Conservation (phyloP, 352 stramenopile species). For the Aphanomyces stellatus region DNA sequence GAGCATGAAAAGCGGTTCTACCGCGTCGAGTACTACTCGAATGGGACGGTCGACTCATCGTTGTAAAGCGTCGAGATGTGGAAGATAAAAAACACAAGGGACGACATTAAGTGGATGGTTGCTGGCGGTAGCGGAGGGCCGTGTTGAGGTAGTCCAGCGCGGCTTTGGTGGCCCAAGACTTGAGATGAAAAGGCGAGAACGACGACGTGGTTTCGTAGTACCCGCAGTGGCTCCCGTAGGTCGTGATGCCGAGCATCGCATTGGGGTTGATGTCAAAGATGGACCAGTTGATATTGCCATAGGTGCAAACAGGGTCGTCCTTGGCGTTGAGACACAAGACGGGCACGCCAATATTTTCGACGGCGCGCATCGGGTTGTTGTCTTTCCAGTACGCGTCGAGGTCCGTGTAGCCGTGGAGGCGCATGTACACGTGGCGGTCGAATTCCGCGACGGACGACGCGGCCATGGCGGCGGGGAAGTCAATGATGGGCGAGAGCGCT, state of each 20-base stretch:
- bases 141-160: conserved; percentile 56
- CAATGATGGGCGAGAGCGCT: conserved; percentile 36
- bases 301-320: conserved; percentile 68
- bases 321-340: conserved; percentile 67
- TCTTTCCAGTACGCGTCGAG: conserved; percentile 54
- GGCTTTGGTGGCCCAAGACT: conserved; percentile 52
- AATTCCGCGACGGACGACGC: conserved; percentile 57
- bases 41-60: conserved; percentile 29
- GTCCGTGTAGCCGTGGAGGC: conserved; percentile 61
- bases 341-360: conserved; percentile 43
- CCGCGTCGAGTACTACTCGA: conserved; percentile 45
- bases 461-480: conserved; percentile 36
- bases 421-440: conserved; percentile 71
- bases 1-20: conserved; percentile 37
- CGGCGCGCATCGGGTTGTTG: conserved; percentile 69
- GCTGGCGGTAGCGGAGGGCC: conserved; percentile 36
- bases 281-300: conserved; percentile 58
- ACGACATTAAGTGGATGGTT: not conserved
- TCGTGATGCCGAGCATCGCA: conserved; percentile 45
- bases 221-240: conserved; percentile 59
- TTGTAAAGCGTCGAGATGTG: conserved; percentile 5
- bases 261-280: conserved; percentile 42
- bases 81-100: no score
- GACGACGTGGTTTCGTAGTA: conserved; percentile 52
- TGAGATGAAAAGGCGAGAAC: conserved; percentile 29